Evolutionary conservation across 2,329 filamentous ascomycete species (phyloP).

Genomic region (Aspergillus aculeatinus): DNA sequence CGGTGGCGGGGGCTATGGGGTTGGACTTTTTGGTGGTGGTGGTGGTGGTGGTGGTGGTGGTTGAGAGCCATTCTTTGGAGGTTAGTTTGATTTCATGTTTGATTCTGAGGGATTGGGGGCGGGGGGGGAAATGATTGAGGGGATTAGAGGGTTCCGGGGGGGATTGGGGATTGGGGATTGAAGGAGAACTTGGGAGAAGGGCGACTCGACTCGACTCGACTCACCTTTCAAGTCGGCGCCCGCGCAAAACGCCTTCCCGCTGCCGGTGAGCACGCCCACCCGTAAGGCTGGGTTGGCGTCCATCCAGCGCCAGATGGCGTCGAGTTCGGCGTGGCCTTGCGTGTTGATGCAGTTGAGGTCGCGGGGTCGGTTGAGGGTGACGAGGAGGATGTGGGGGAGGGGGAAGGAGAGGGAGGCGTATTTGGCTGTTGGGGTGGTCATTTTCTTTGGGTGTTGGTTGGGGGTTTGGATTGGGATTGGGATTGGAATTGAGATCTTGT

Average conservation of each 20-base stretch:
- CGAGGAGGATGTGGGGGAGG: conserved; percentile 46
- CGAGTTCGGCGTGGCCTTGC: conserved; percentile 43
- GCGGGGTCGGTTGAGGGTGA: conserved; percentile 47
- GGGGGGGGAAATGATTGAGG: too few relatives aligned
- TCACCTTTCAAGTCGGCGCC: conserved; percentile 47
- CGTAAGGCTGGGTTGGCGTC: conserved; percentile 44
- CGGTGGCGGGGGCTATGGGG: conserved; percentile 28
- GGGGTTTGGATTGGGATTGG: not conserved
- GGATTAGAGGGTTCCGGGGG: too few relatives aligned
- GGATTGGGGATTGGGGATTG: too few relatives aligned
- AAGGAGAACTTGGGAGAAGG: not conserved
- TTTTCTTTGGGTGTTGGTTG: conserved; percentile 20
- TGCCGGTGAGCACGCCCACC: conserved; percentile 43
- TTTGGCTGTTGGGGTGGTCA: conserved; percentile 32
- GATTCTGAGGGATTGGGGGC: not conserved
- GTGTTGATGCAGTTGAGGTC: conserved; percentile 48
- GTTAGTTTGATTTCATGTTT: not conserved
- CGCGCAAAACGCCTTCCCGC: conserved; percentile 46
- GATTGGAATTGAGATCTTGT: too few relatives aligned
- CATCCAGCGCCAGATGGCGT: conserved; percentile 47
- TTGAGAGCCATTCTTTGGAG: conserved; percentile 35
- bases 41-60: conserved; percentile 11
- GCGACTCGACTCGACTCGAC: not conserved
- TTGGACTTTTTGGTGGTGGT: conserved; percentile 10
- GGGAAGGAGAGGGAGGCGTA: conserved; percentile 44